phyloP scores from a whole-genome alignment of 2,329 filamentous ascomycete species.

The Stemphylium lycopersici region DNA sequence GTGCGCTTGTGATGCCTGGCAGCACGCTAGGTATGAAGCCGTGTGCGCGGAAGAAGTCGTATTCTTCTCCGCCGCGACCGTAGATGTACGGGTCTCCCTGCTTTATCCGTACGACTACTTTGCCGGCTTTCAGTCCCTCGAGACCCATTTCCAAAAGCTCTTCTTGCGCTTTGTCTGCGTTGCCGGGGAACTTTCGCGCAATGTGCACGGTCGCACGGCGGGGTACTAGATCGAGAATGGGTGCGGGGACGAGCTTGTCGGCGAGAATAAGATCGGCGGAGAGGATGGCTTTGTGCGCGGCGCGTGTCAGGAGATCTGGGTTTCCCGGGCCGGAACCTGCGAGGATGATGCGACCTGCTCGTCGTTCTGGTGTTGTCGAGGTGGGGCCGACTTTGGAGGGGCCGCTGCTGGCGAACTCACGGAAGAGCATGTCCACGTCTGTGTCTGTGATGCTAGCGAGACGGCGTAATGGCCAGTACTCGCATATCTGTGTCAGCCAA shows the following conservation, averaged over 20 bases:
- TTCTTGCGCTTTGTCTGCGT: conserved; percentile 90
- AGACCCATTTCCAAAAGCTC: conserved; percentile 84
- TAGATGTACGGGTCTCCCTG: conserved; percentile 98
- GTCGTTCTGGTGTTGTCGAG: conserved; percentile 25
- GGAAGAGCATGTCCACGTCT: conserved; percentile 78
- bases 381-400: conserved; percentile 38
- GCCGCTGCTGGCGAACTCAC: conserved; percentile 65
- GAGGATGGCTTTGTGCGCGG: conserved; percentile 77
- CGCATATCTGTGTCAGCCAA: conserved; percentile 95
- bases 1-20: conserved; percentile 86
- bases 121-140: conserved; percentile 69
- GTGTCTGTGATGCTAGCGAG: conserved; percentile 79
- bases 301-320: conserved; percentile 85
- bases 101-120: conserved; percentile 86
- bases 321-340: conserved; percentile 93
- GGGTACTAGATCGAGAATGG: conserved; percentile 87
- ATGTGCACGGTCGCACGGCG: conserved; percentile 89
- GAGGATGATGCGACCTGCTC: conserved; percentile 76
- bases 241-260: conserved; percentile 83
- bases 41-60: conserved; percentile 76
- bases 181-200: conserved; percentile 95
- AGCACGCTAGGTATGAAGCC: conserved; percentile 76
- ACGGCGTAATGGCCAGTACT: conserved; percentile 92
- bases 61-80: conserved; percentile 92
- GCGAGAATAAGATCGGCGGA: conserved; percentile 79